phyloP scores from a whole-genome alignment of 164 flowering plant genomes.

The Litsea cubeba region DNA sequence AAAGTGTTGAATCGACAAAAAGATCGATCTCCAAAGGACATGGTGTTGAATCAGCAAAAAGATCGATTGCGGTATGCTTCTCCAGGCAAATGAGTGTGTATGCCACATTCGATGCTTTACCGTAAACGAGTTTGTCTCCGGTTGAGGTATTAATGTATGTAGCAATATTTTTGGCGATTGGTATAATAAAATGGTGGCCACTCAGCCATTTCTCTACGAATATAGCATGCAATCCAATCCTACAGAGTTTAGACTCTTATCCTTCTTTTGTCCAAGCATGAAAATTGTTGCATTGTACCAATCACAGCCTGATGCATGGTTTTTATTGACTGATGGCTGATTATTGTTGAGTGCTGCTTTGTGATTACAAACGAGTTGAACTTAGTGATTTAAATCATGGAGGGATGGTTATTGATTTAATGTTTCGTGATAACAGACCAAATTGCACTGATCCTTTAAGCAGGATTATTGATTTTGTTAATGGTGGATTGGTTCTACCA shows the following conservation, averaged over 20 bases:
- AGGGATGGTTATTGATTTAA: too few relatives aligned
- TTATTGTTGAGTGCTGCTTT: too few relatives aligned
- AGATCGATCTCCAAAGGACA: constrained; percentile 32
- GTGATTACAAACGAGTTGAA: too few relatives aligned
- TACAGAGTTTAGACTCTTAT: not conserved
- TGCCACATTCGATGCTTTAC: not conserved
- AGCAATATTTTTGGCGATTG: not conserved
- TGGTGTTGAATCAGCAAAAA: constrained; percentile 23
- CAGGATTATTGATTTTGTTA: too few relatives aligned
- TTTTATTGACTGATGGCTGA: too few relatives aligned
- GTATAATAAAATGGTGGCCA: not conserved
- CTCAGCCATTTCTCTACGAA: not conserved
- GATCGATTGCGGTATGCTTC: constrained; percentile 39
- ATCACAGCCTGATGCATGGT: too few relatives aligned
- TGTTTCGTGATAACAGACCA: too few relatives aligned
- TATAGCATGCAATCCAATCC: not conserved
- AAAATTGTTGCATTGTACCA: not conserved
- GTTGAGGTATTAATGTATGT: constrained; percentile 7
- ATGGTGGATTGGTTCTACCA: too few relatives aligned
- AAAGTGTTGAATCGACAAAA: constrained; percentile 21
- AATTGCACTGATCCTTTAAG: too few relatives aligned
- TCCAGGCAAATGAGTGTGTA: constrained; percentile 37
- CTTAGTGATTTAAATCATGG: too few relatives aligned
- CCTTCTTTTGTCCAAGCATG: not conserved
- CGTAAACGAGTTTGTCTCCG: not conserved